Conservation (phyloP, 306 rosid genomes). For the Dalbergia cochinchinensis region DNA sequence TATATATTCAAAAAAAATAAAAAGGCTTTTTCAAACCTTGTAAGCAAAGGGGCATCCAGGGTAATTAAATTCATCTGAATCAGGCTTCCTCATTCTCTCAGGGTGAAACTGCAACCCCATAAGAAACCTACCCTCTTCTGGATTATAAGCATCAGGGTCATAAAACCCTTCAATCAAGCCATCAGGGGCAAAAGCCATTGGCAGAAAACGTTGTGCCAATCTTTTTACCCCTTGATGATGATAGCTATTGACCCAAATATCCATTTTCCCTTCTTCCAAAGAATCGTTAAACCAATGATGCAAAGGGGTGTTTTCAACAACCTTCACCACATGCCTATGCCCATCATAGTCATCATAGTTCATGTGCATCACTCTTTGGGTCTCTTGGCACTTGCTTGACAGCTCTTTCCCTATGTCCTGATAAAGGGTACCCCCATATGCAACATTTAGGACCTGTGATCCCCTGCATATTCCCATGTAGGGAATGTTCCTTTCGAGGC, state of each 20-base stretch:
- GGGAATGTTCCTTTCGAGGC: constrained; percentile 91
- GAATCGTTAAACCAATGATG: constrained; percentile 80
- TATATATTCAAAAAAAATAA: no score
- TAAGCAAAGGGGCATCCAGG: constrained; percentile 89
- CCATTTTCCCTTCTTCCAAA: constrained; percentile 59
- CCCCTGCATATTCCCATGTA: constrained; percentile 93
- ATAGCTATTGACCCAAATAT: constrained; percentile 84
- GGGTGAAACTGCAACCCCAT: constrained; percentile 98
- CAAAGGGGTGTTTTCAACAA: constrained; percentile 78
- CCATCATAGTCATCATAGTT: constrained; percentile 90
- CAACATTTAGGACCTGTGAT: constrained; percentile 85
- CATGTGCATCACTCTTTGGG: constrained; percentile 61
- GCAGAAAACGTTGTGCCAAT: constrained; percentile 81
- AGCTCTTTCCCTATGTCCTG: constrained; percentile 81
- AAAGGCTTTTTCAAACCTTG: constrained; percentile 54
- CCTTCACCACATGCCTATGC: constrained; percentile 76
- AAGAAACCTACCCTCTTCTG: constrained; percentile 87
- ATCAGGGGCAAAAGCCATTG: constrained; percentile 89
- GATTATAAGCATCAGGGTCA: constrained; percentile 88
- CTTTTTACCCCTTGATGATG: constrained; percentile 94
- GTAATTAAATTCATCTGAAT: constrained; percentile 87
- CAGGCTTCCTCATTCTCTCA: constrained; percentile 78
- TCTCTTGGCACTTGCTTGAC: constrained; percentile 48
- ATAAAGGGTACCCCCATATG: constrained; percentile 86
- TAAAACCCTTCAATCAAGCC: constrained; percentile 91